Evolutionary conservation across 1,284 basidiomycete species (phyloP).

Genomic region (Ganoderma lucidum): DNA sequence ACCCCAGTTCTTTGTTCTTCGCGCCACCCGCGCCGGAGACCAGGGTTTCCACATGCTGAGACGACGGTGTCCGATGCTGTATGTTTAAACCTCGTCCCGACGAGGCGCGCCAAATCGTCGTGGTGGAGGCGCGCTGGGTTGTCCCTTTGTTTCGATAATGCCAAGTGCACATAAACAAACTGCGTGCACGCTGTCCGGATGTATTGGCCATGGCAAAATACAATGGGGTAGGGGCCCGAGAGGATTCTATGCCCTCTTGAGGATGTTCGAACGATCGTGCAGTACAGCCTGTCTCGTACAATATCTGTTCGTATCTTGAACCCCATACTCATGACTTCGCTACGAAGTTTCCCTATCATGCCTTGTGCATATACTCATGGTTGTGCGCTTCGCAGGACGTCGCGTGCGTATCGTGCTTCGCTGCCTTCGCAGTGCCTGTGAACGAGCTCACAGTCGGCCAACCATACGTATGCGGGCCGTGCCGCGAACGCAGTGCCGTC

Average conservation of each 20-base stretch:
- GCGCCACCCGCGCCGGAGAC: not conserved
- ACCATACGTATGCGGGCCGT: constrained; percentile 3
- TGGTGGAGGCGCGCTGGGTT: too few species aligned
- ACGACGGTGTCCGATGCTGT: not conserved
- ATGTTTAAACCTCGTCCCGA: not conserved
- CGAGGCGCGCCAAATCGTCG: too few species aligned
- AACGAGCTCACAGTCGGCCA: not conserved
- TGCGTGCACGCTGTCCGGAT: too few species aligned
- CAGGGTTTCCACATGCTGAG: not conserved
- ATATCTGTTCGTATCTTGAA: not conserved
- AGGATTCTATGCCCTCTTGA: not conserved
- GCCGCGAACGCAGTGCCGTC: not conserved
- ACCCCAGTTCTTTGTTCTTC: too few species aligned
- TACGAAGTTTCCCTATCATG: not conserved
- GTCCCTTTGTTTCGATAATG: too few species aligned
- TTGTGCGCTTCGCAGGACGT: not conserved
- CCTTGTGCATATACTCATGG: not conserved
- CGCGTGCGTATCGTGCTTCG: constrained; percentile 5
- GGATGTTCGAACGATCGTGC: not conserved
- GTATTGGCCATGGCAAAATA: too few species aligned
- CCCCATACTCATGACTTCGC: not conserved
- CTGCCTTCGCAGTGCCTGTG: not conserved
- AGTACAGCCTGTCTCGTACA: not conserved
- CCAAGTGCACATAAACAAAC: too few species aligned
- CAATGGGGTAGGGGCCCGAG: too few species aligned